A percentile compares a stretch with the other conserved stretches of the same genome.
These are phyloP conservation scores for Kodamaea fukazawae DNA, from an alignment of 805 yeast genomes.

Conservation along the genomic window DNA sequence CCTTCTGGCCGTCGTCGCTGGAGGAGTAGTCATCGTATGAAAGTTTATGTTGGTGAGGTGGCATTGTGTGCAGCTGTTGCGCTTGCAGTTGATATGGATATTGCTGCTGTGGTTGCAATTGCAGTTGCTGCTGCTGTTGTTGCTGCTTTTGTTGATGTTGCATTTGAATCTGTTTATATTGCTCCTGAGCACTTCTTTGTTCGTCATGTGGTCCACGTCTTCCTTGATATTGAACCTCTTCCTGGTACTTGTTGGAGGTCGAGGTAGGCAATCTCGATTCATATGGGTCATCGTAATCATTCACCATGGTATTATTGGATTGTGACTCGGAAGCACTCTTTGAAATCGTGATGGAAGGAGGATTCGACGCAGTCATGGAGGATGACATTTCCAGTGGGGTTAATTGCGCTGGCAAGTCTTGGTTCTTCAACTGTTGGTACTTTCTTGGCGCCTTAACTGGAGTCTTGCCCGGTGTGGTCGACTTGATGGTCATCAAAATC, in stretches of 20 bases:
- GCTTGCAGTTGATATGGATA: constrained; percentile 18
- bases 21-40: constrained; percentile 9
- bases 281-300: constrained; percentile 10
- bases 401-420: constrained; percentile 5
- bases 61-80: constrained; percentile 6
- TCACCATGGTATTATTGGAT: constrained; percentile 1
- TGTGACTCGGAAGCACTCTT: constrained; percentile 9
- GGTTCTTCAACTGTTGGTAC: constrained; percentile 2
- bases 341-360: constrained; percentile 10
- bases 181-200: constrained; percentile 9
- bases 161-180: constrained; percentile 11
- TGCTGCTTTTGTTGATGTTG: constrained; percentile 15
- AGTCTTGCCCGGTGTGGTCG: constrained; percentile 41
- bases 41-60: constrained; percentile 10
- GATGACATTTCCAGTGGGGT: neutral
- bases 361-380: neutral
- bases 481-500: constrained; percentile 77
- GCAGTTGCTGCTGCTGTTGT: constrained; percentile 16
- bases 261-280: constrained; percentile 30
- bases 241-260: constrained; percentile 24
- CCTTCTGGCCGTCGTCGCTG: constrained; percentile 5
- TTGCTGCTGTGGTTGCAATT: constrained; percentile 11
- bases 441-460: constrained; percentile 6
- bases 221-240: constrained; percentile 21
- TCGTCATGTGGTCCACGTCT: constrained; percentile 21